Base-by-base conservation (phyloP, 176 grass and related monocot species). In the Hordeum marinum region DNA sequence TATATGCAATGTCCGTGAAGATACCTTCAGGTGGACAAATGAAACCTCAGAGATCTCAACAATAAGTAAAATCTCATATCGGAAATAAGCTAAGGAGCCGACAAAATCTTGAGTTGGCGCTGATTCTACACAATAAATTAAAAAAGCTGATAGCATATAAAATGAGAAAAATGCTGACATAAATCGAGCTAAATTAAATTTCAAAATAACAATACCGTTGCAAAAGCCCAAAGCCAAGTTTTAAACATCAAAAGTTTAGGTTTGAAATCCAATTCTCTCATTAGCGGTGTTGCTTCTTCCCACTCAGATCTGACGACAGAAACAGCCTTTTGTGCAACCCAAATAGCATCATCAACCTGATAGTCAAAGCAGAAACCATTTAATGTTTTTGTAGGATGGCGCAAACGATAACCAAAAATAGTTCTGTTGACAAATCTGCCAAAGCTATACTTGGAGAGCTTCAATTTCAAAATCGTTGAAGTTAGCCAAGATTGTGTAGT, bases 1-100 rank as follows among this genome's bases (percentile, higher is more conserved):
- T 90, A 98, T 81, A 92, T 98, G 93, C 55, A 98, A 94, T 74
- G 96, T 94, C 34, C 96, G 84, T 77, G 96, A 98, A 61, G 91
- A 98, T 59, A 95, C 84, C 93, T 98, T 84, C 63, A 80, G 37
- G 57, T 78, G 40, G 23, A 66, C 52, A 76, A 85, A 25, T 61
- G 25, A 29, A 84, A 85, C 13, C 52, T 83, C 9, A 82, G 21
- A 69, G 43, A 69, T 57, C 61, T 52, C 71, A 46, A 15, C 71
- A 70, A 55, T 17, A 88, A 42, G 52, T 35, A 82, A 23, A 79
- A 78, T 41, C 43, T 58, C 41, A 31, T 63, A 42, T 42, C 34
- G 18, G 2, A 63, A 31, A 45, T 25, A 15, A 67, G 17, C 15
- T n/a, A 76, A 80, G 71, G 66, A 77, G 27, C 20, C 8, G 63